Base-by-base conservation (phyloP, 306 rosid genomes). In the Citrullus colocynthis region DNA sequence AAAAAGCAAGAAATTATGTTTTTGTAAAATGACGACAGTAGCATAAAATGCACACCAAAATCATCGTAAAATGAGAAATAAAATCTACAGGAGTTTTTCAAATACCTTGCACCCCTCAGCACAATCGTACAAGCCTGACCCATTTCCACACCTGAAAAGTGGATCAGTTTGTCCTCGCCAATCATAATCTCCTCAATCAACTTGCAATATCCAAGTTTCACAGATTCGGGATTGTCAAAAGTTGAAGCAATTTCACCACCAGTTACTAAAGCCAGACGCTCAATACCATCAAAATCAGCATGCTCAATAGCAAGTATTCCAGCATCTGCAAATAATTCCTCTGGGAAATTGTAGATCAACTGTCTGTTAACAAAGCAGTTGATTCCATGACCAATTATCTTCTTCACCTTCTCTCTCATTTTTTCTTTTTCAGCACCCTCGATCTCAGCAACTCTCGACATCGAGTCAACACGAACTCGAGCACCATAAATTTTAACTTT, bases 251-350 rank as follows among this genome's bases (percentile, higher is more conserved):
- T 96, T 66, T 96, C 96, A 81, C 96, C 99, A 59, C 97, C 98
- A 79, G 98, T 91, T 56, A 96, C 99, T 70, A 96, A 80, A 37
- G 91, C 98, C 83, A 92, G 80, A 37, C 93, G 97, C 86, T 92
- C 99, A 74, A 92, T 89, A 79, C 96, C 99, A 85, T 91, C 99
- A 82, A 96, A 92, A 89, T 92, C 99, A 83, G 99, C 99, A 85
- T 96, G 98, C 90, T 96, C 97, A 87, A 96, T 96, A 6, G 99
- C 97, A 61, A 95, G 93, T 61, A 96, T 85, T 86, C 99, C 97
- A 0, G 90, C 93, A 88, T 92, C 99, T 34, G 99, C 97, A 86
- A 95, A 92, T 80, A 95, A 96, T 83, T 95, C 99, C 83, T 92
- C 97, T 30, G 97, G 99, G 82, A 95, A 95, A 79, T 95, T 95